These are phyloP conservation scores for Aspergillus sergii DNA, from an alignment of 2,329 filamentous ascomycete genomes.

Conservation along the genomic window DNA sequence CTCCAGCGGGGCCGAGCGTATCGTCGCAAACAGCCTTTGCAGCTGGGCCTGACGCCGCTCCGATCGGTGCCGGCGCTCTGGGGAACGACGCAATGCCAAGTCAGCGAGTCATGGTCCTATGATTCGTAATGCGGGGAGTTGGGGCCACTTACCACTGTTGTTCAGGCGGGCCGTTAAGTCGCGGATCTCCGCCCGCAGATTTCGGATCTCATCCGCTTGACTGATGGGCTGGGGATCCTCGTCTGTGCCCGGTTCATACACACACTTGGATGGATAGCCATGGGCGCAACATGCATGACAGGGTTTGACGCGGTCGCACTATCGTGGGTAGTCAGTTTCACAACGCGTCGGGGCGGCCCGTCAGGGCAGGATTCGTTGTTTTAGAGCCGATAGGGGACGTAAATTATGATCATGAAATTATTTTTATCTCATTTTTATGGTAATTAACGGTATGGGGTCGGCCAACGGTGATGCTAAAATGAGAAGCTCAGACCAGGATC, in stretches of 20 bases:
- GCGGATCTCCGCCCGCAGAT: conserved; percentile 38
- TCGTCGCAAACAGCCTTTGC: conserved; percentile 36
- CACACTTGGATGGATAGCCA: conserved; percentile 42
- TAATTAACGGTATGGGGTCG: neutral
- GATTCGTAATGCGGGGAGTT: neutral
- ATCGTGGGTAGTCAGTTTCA: conserved; percentile 10
- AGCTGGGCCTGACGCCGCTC: conserved; percentile 33
- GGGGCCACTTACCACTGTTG: conserved; percentile 26
- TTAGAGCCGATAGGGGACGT: neutral
- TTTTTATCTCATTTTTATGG: neutral
- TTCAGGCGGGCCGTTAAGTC: conserved; percentile 32
- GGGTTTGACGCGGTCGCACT: conserved; percentile 44
- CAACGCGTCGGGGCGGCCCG: neutral
- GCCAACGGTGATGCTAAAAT: neutral
- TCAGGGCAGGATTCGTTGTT: neutral
- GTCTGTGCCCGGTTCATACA: conserved; percentile 37
- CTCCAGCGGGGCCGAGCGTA: conserved; percentile 35
- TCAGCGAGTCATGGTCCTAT: conserved; percentile 1
- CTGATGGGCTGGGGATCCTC: conserved; percentile 38
- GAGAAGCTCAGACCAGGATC: conserved; percentile 5
- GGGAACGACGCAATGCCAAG: neutral
- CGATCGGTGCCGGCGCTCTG: conserved; percentile 21
- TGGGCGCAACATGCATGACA: conserved; percentile 44
- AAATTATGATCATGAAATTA: neutral
- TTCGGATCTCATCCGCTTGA: conserved; percentile 41